These are phyloP conservation scores for Candida verbasci DNA, from an alignment of 805 yeast species.

Conservation along the genomic window DNA sequence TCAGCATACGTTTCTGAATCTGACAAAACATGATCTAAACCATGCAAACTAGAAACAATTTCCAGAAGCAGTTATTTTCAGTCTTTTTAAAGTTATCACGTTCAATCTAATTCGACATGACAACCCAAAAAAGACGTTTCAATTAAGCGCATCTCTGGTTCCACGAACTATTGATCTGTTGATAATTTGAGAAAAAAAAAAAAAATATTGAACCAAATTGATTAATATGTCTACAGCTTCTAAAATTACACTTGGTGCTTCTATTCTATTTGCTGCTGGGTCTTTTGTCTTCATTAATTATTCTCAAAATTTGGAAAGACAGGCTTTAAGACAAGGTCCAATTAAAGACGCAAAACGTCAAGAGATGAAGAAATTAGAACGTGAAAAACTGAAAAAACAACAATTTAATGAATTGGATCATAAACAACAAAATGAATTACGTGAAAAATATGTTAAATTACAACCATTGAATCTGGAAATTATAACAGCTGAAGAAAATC, in stretches of 20 bases:
- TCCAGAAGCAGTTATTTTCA: no score
- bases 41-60: no score
- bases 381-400: conserved; percentile 40
- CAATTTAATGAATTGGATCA: conserved; percentile 60
- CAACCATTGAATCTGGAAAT: conserved; percentile 54
- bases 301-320: conserved; percentile 66
- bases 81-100: no score
- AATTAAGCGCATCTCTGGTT: no score
- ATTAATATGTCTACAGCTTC: conserved; percentile 71
- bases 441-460: conserved; percentile 48
- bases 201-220: background rate
- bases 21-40: no score
- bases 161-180: no score
- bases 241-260: conserved; percentile 63
- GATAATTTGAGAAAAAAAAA: background rate
- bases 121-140: no score
- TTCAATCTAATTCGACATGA: no score
- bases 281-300: conserved; percentile 67
- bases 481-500: conserved; percentile 23
- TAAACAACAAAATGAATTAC: conserved; percentile 56
- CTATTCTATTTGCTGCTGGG: conserved; percentile 51
- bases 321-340: conserved; percentile 76
- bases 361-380: conserved; percentile 41
- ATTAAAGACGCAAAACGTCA: conserved; percentile 73
- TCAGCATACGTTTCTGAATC: no score